Evolutionary conservation across 208 protist genomes (phyloP).

Genomic region (Herpetomonas tarakana): DNA sequence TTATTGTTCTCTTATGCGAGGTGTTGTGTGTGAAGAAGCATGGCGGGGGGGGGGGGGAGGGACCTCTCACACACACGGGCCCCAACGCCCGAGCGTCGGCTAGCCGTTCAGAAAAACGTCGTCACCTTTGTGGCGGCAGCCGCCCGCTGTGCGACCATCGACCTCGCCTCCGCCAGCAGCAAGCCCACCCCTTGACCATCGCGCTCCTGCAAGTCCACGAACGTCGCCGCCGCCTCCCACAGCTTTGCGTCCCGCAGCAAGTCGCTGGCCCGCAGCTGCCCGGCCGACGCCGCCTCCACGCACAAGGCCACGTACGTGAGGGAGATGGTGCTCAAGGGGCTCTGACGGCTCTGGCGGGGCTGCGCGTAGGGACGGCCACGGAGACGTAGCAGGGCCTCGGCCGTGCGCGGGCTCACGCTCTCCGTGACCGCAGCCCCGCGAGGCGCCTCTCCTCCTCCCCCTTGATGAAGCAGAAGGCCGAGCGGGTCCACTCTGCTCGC

Average conservation of each 20-base stretch:
- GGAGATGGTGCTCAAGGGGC: background rate
- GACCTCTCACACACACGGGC: too few relatives aligned
- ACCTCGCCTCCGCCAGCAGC: background rate
- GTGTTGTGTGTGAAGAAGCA: too few relatives aligned
- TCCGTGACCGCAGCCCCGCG: too few relatives aligned
- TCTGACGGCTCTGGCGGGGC: background rate
- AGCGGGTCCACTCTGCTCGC: background rate
- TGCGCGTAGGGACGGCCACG: background rate
- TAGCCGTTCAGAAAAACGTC: too few relatives aligned
- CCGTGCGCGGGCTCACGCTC: too few relatives aligned
- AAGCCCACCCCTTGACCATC: background rate
- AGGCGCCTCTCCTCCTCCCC: too few relatives aligned
- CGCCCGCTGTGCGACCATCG: too few relatives aligned
- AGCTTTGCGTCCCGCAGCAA: background rate
- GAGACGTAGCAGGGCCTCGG: background rate
- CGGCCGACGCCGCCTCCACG: background rate
- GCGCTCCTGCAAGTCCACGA: constrained; percentile 22
- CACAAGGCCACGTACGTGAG: background rate
- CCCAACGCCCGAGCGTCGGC: too few relatives aligned
- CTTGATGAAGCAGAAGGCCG: background rate
- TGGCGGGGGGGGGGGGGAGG: too few relatives aligned
- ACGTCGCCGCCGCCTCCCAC: constrained; percentile 11
- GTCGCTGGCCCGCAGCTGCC: background rate
- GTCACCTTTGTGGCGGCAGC: too few relatives aligned
- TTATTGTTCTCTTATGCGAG: too few relatives aligned